Evolutionary conservation across 352 stramenopile species (phyloP), one percentile per base, ranked within the genome.

Genomic region (Globisporangium emineosum): DNA sequence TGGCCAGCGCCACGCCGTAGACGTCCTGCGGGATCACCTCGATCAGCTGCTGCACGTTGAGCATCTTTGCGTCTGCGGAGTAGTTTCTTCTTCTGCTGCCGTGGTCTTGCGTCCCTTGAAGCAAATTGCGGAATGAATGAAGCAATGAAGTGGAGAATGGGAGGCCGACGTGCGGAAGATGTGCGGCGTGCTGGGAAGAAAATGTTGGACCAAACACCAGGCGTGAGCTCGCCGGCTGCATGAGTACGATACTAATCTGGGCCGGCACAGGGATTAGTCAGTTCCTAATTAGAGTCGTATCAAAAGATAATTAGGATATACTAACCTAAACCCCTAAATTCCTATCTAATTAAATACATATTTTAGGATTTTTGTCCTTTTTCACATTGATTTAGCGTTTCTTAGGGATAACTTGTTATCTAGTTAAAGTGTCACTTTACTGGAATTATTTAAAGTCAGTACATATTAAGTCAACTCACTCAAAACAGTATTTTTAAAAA

Each of bases 1-100:
- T 65, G 6, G 66, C 78, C n/a, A 83, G 67, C 9, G 65, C 67
- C 57, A 72, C 81, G 54, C 69, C 58, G 12, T 61, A 66, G 10
- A 81, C 21, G 55, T 83, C 70, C 51, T 76, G 68, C 0, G 67
- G 59, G 25, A 82, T 68, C 12, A 64, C 47, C 4, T 70, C 57
- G 0, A 71, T 32, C 35, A 79, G 69, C 9, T 63, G 58, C 23
- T 68, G 50, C 63, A 85, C 68, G 49, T 43, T 68, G 2, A 73
- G 56, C 64, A 74, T 74, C 10, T 27, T 57, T 17, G 4, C 21
- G 12, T 25, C n/a, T n/a, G n/a, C n/a, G n/a, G 30, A 15, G 30
- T 47, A n/a, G 23, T 49, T 25, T 61, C 23, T 21, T 37, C 6
- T 27, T 40, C 29, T 40, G n/a, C 30, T 43, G 54, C 3, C 15